Evolutionary conservation across 352 stramenopile genomes (phyloP), one percentile per base, ranked within the genome.

Genomic region (Globisporangium sylvaticum): DNA sequence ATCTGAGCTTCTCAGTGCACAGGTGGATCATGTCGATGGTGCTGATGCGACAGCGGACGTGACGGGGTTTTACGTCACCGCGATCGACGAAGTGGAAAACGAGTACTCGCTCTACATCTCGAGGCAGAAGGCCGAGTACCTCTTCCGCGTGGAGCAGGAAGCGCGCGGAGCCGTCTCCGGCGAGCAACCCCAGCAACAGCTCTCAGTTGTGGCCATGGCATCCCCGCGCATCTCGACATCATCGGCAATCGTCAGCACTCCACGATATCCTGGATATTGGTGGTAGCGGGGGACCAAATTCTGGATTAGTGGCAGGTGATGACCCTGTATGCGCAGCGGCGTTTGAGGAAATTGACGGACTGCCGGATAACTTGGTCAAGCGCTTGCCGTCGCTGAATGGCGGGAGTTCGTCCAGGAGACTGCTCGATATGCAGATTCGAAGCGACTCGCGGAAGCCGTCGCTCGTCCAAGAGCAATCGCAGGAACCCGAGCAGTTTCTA

Each of bases 21-120:
- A n/a, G n/a, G n/a, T n/a, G 1, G 29, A 57, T 8, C 42, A 48
- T 24, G 24, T 7, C 6, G 58, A 55, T 15, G 60, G 5, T n/a
- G 29, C 31, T 27, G 46, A 20, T 52, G 42, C 15, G 27, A 15
- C 46, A 27, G 15, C 10, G 14, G 42, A 60, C 2, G 32, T 67
- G 7, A 44, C 44, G 0, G 83, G 81, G 4, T 89, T 86, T 29
- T 78, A 75, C 20, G 67, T 91, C 22, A 71, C 71, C 15, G 83
- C 81, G n/a, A 73, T 73, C n/a, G 83, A 91, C 58, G 81, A 90
- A 44, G 71, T 84, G 14, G 81, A 88, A 60, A 90, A 89, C 53
- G 81, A 88, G 46, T 91, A 83, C 66, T 79, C 81, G 9, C 67
- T 91, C 0, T 89, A 84, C 27, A 66, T 90, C 22, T 75, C 75